Evolutionary conservation across 2,329 filamentous ascomycete genomes (phyloP).

Genomic region (Rhynchosporium secalis): DNA sequence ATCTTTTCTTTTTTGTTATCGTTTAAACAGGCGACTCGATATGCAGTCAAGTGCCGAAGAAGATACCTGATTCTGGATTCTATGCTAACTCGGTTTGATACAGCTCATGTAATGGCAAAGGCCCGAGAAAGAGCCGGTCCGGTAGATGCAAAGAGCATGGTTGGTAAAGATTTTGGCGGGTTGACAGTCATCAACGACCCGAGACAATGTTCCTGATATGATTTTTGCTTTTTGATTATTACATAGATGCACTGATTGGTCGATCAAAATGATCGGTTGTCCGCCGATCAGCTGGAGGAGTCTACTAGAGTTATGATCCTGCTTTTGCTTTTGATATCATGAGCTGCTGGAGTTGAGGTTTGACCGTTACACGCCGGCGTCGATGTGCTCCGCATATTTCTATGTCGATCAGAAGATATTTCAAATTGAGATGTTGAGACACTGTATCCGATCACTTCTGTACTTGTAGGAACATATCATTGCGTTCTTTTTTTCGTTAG

Average conservation of each 20-base stretch:
- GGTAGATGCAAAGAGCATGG: conserved; percentile 31
- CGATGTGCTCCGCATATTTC: neutral
- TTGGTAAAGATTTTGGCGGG: conserved; percentile 30
- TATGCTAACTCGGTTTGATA: conserved; percentile 13
- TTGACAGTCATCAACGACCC: conserved; percentile 27
- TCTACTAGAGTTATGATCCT: neutral
- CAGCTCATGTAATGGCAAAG: conserved; percentile 28
- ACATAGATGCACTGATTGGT: neutral
- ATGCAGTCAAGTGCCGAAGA: conserved; percentile 3
- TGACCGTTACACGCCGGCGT: neutral
- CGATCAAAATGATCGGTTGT: neutral
- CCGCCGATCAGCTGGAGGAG: neutral
- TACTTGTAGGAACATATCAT: neutral
- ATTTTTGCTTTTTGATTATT: neutral
- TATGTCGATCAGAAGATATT: neutral
- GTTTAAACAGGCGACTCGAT: neutral
- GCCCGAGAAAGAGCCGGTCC: conserved; percentile 32
- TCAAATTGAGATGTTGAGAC: neutral
- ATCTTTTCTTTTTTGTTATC: neutral
- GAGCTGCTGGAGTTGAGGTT: neutral
- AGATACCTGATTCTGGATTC: neutral
- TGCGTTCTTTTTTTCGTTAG: neutral
- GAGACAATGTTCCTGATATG: neutral
- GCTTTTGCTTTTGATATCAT: neutral
- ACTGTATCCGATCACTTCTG: neutral